A percentile compares a stretch with the other conserved stretches of the same genome.
Conservation (phyloP, 2,329 filamentous ascomycete species). For the Aspergillus sp. region DNA sequence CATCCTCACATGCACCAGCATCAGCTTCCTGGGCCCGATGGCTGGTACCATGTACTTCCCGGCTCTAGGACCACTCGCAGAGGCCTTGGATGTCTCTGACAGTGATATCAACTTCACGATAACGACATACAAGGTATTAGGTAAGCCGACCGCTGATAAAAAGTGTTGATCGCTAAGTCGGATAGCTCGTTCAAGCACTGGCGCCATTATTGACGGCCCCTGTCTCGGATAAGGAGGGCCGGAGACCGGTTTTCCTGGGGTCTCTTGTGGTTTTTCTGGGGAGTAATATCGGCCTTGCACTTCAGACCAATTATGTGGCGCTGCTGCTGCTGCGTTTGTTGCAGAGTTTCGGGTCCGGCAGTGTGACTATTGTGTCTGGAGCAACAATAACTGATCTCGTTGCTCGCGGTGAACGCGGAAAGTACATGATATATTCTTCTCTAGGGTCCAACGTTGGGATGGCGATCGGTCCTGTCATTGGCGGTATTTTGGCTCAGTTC, state of each 20-base stretch:
- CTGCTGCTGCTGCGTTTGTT: neutral
- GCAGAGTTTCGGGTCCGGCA: neutral
- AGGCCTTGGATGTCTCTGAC: neutral
- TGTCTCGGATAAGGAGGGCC: neutral
- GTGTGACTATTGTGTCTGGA: neutral
- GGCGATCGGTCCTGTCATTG: neutral
- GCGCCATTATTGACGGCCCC: neutral
- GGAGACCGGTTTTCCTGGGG: neutral
- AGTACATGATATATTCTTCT: neutral
- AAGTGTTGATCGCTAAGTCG: too few species aligned
- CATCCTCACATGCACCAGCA: neutral
- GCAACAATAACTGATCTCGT: neutral
- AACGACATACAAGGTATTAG: neutral
- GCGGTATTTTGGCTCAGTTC: neutral
- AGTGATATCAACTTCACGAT: neutral
- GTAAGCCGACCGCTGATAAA: too few species aligned
- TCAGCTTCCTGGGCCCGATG: neutral
- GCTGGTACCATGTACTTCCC: neutral
- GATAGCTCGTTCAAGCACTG: neutral
- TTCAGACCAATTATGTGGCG: neutral
- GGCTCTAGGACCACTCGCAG: neutral
- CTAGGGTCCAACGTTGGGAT: neutral
- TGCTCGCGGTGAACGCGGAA: neutral
- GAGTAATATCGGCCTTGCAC: neutral
- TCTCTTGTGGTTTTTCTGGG: neutral